A percentile compares a stretch with the other conserved stretches of the same genome.
phyloP scores from a whole-genome alignment of 441 rosid genomes.

The Biscutella laevigata region DNA sequence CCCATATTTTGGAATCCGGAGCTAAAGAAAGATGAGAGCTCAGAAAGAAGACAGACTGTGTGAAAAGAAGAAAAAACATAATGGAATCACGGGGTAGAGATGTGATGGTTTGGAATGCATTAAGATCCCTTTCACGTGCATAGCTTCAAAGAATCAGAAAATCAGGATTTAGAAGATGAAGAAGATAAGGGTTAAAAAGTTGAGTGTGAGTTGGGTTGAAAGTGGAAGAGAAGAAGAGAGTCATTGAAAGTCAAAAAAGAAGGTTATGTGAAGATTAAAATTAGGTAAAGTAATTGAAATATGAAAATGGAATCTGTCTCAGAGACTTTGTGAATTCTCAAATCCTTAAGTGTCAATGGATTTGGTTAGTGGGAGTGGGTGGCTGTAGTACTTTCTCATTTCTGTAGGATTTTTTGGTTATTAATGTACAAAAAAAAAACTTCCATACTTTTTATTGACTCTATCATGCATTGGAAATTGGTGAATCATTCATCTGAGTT shows the following conservation, averaged over 20 bases:
- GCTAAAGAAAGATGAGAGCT: background rate
- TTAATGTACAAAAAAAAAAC: too few relatives aligned
- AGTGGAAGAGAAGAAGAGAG: constrained; percentile 22
- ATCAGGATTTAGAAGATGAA: constrained; percentile 17
- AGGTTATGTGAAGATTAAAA: background rate
- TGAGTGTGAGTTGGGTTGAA: constrained; percentile 22
- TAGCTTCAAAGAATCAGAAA: constrained; percentile 7
- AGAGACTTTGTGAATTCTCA: constrained; percentile 16
- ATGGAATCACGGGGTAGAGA: constrained; percentile 26
- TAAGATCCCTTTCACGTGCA: constrained; percentile 25
- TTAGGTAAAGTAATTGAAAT: constrained; percentile 23
- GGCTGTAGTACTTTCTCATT: constrained; percentile 21
- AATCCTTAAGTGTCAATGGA: constrained; percentile 24
- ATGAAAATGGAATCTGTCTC: constrained; percentile 21
- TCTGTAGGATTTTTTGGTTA: constrained; percentile 12
- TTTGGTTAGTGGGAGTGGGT: constrained; percentile 31
- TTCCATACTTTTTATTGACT: constrained; percentile 16
- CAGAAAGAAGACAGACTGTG: constrained; percentile 19
- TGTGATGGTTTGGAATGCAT: constrained; percentile 23
- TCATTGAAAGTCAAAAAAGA: constrained; percentile 25
- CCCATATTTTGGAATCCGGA: constrained; percentile 34
- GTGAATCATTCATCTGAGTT: constrained; percentile 23
- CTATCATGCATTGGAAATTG: constrained; percentile 18
- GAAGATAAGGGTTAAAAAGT: constrained; percentile 20
- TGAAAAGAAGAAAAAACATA: constrained; percentile 24